A percentile compares a stretch with the other conserved stretches of the same genome.
These are phyloP conservation scores for Aegilops bicornis DNA, from an alignment of 176 grass and related monocot genomes.

Conservation along the genomic window DNA sequence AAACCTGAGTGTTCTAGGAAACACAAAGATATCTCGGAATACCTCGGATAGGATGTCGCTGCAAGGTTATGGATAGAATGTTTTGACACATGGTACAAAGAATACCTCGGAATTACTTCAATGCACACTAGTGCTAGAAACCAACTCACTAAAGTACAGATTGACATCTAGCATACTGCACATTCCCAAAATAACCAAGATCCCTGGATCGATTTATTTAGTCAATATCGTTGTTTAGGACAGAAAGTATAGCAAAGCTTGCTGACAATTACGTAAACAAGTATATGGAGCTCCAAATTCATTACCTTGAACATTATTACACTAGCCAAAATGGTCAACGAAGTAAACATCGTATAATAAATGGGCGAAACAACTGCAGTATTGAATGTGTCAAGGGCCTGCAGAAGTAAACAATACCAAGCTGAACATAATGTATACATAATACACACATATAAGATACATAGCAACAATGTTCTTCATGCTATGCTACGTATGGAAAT, in stretches of 20 bases:
- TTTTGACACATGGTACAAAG: not conserved
- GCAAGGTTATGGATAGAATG: not conserved
- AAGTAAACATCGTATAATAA: constrained; percentile 88
- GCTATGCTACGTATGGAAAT: not conserved
- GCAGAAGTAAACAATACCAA: constrained; percentile 23
- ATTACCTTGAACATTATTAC: constrained; percentile 89
- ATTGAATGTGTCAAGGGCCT: constrained; percentile 88
- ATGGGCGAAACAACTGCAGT: constrained; percentile 80
- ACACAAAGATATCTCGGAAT: not conserved
- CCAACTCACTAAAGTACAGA: constrained; percentile 19
- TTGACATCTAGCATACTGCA: not conserved
- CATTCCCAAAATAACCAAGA: constrained; percentile 18
- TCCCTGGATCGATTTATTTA: not conserved
- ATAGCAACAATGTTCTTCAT: not conserved
- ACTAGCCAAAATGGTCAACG: constrained; percentile 79
- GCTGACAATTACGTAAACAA: constrained; percentile 18
- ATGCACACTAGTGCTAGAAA: not conserved
- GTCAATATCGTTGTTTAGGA: not conserved
- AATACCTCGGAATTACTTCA: not conserved
- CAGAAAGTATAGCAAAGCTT: not conserved
- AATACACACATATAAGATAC: not conserved
- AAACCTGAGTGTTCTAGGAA: not conserved
- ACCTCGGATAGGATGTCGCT: too few species aligned
- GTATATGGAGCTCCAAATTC: constrained; percentile 15
- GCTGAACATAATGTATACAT: constrained; percentile 12